Evolutionary conservation across 768 basidiomycete genomes (phyloP).

Genomic region (Rhizopogon salebrosus): DNA sequence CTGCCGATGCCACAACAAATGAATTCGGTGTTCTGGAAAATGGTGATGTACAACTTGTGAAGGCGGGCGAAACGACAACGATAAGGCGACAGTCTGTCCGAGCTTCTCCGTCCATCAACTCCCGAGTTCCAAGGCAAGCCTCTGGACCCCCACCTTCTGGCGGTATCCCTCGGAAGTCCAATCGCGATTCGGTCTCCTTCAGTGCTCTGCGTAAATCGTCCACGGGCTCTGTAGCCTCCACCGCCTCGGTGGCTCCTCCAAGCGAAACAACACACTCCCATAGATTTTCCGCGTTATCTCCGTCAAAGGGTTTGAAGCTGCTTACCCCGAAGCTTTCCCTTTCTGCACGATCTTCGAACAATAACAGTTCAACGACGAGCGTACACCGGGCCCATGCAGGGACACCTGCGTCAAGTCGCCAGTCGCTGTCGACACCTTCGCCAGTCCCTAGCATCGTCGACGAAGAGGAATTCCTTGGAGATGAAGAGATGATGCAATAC

Average conservation of each 20-base stretch:
- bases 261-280: conserved; percentile 36
- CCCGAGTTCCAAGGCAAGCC: conserved; percentile 65
- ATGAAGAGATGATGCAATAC: conserved; percentile 97
- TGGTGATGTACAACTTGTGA: conserved; percentile 44
- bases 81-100: conserved; percentile 54
- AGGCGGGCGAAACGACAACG: conserved; percentile 30
- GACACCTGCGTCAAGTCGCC: conserved; percentile 66
- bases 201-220: conserved; percentile 77
- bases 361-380: conserved; percentile 30
- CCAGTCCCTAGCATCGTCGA: conserved; percentile 73
- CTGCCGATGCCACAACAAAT: conserved; percentile 41
- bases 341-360: conserved; percentile 49
- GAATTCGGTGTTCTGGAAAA: conserved; percentile 83
- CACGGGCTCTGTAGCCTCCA: conserved; percentile 71
- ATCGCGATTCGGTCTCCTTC: conserved; percentile 77
- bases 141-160: conserved; percentile 40
- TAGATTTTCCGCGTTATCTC: conserved; percentile 79
- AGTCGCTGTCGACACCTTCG: conserved; percentile 80
- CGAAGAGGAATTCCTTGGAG: conserved; percentile 84
- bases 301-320: conserved; percentile 79
- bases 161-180: conserved; percentile 57
- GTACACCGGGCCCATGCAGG: conserved; percentile 49
- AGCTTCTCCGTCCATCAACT: conserved; percentile 55
- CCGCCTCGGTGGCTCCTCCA: conserved; percentile 46
- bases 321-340: conserved; percentile 74